Evolutionary conservation across 192 early-diverging fungal species (phyloP).

Genomic region (Backusella liffmaniae): DNA sequence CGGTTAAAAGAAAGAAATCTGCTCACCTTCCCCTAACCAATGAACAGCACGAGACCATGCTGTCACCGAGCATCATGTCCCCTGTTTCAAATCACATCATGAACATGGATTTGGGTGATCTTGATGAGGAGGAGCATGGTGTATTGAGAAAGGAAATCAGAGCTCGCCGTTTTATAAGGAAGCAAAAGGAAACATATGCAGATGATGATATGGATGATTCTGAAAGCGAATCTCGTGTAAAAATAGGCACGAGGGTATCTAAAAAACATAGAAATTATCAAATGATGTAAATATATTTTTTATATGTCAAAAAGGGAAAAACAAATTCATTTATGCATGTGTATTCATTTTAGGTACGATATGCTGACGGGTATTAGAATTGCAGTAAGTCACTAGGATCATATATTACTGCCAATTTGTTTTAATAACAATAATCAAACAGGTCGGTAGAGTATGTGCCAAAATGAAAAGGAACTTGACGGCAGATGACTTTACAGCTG

Average conservation of each 20-base stretch:
- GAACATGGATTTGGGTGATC: conserved; percentile 13
- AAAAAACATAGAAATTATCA: conserved; percentile 17
- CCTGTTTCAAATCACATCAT: conserved; percentile 26
- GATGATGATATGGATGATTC: conserved; percentile 23
- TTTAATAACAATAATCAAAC: not conserved
- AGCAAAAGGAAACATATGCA: not conserved
- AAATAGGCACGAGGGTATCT: conserved; percentile 51
- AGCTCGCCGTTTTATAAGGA: not conserved
- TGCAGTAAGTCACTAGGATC: conserved; percentile 12
- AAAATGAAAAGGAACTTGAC: conserved; percentile 74
- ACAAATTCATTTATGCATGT: not conserved
- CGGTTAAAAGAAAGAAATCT: not conserved
- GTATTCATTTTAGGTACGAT: conserved; percentile 13
- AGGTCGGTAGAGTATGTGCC: conserved; percentile 82
- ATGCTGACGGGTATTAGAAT: conserved; percentile 25
- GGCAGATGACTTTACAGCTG: conserved; percentile 79
- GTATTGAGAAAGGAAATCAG: conserved; percentile 11
- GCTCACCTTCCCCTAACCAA: not conserved
- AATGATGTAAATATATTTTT: conserved; percentile 14
- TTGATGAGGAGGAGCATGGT: conserved; percentile 7
- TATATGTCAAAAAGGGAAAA: not conserved
- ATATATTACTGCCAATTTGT: not conserved
- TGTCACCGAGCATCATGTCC: not conserved
- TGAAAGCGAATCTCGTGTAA: conserved; percentile 34
- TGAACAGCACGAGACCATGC: not conserved